Conservation (phyloP, 306 rosid species). For the Vigna radiata region DNA sequence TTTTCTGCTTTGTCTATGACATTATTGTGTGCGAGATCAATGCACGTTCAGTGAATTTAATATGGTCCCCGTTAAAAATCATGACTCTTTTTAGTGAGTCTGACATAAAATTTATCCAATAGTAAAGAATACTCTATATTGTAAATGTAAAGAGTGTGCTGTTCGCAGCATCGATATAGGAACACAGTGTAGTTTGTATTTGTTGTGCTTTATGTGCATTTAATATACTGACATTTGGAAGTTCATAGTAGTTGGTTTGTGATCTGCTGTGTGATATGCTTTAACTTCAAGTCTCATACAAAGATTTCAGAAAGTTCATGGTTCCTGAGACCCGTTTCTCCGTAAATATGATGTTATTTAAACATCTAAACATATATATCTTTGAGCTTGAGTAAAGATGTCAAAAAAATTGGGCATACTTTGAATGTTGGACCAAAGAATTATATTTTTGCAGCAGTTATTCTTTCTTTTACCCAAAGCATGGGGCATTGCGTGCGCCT, state of each 20-base stretch:
- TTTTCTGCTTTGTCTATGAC: neutral
- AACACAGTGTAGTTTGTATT: neutral
- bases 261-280: neutral
- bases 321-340: neutral
- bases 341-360: neutral
- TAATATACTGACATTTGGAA: neutral
- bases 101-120: neutral
- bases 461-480: slow-evolving; percentile 12
- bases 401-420: neutral
- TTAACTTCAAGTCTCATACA: slow-evolving; percentile 14
- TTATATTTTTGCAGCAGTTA: neutral
- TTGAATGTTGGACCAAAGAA: neutral
- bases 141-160: neutral
- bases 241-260: neutral
- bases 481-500: neutral
- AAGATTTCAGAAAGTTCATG: slow-evolving; percentile 6
- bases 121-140: neutral
- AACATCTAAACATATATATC: neutral
- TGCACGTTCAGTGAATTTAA: neutral
- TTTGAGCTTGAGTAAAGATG: neutral
- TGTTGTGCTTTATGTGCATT: neutral
- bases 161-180: neutral
- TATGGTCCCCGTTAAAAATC: neutral
- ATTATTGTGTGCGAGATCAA: neutral
- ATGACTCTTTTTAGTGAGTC: neutral